These are phyloP conservation scores for Ceratobasidium sp. DNA, from an alignment of 1,284 basidiomycete species.

Conservation along the genomic window DNA sequence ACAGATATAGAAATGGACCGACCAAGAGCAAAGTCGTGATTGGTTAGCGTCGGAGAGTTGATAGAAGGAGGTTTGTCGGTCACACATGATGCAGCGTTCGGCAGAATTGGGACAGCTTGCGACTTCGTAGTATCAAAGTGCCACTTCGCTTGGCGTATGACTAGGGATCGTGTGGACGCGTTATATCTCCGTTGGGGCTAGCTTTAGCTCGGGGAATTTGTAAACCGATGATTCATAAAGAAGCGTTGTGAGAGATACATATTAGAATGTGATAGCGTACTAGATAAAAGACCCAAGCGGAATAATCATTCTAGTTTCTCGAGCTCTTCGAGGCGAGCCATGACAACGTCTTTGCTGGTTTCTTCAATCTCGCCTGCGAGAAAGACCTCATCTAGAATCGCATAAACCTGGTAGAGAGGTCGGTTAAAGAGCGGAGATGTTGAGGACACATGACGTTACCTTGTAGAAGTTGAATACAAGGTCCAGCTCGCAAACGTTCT, in stretches of 20 bases:
- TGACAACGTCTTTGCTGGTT: conserved; percentile 94
- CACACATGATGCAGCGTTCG: neutral
- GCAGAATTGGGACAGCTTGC: neutral
- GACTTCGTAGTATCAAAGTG: neutral
- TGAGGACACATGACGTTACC: conserved; percentile 60
- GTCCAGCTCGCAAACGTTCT: conserved; percentile 96
- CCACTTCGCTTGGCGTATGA: neutral
- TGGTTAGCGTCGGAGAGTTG: too few relatives aligned
- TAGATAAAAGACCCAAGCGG: neutral
- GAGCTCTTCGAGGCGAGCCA: conserved; percentile 88
- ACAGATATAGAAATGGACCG: neutral
- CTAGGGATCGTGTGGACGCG: neutral
- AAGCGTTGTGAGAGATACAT: conserved; percentile 6
- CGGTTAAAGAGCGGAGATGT: conserved; percentile 8
- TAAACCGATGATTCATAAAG: conserved; percentile 4
- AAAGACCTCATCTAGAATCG: conserved; percentile 98
- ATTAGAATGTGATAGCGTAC: conserved; percentile 41
- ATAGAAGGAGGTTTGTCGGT: conserved; percentile 19
- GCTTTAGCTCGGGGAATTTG: neutral
- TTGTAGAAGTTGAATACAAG: conserved; percentile 99
- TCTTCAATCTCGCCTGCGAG: conserved; percentile 99
- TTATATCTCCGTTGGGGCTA: neutral
- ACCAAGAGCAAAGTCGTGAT: neutral
- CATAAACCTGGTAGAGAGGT: conserved; percentile 77
- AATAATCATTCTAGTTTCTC: conserved; percentile 85